Evolutionary conservation across 2,329 filamentous ascomycete genomes (phyloP), one percentile per base, ranked within the genome.

Genomic region (Apiospora marii): DNA sequence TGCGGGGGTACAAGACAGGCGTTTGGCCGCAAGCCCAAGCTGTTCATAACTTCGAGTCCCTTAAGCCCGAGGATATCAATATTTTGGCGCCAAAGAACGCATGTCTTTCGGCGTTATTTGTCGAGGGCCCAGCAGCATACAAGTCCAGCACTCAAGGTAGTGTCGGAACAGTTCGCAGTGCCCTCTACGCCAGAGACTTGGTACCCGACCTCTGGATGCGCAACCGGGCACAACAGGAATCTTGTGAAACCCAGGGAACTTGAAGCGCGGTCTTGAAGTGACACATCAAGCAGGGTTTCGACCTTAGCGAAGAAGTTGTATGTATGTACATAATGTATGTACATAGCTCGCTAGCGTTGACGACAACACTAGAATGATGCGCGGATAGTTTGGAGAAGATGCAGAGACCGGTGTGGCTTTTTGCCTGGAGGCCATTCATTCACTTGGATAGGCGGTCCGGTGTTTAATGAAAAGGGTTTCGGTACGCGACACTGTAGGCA

Each of bases 321-420:
- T 48, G 46, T 49, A 64, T 22, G 5, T 34, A 34, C 53, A n/a
- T n/a, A n/a, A 48, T 48, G 46, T 49, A 64, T 22, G 5, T 34
- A 34, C 53, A 41, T n/a, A 64, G 58, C 58, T 64, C 37, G 58
- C 58, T 64, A 64, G 58, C 58, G 58, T 64, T 64, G 58, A n/a
- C 58, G 58, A 41, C 58, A 8, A 64, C 58, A 24, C 34, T n/a
- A 61, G 53, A 37, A 61, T 61, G 53, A 61, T 61, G 30, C 30
- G 53, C 30, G 16, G 30, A 37, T 30, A n/a, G 12, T 37, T 37
- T 37, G 53, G 30, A 61, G 53, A 22, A 61, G 30, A 64, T 4
- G 19, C 22, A 64, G 58, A 64, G 58, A 41, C 58, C 34, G 34
- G 58, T 64, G 58, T 64, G 58, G 58, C 34, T 41, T 64, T 49